Percentiles rank a stretch among this genome's conserved stretches.
phyloP scores from a whole-genome alignment of 1,284 basidiomycete genomes.

The Ustilago lituana region DNA sequence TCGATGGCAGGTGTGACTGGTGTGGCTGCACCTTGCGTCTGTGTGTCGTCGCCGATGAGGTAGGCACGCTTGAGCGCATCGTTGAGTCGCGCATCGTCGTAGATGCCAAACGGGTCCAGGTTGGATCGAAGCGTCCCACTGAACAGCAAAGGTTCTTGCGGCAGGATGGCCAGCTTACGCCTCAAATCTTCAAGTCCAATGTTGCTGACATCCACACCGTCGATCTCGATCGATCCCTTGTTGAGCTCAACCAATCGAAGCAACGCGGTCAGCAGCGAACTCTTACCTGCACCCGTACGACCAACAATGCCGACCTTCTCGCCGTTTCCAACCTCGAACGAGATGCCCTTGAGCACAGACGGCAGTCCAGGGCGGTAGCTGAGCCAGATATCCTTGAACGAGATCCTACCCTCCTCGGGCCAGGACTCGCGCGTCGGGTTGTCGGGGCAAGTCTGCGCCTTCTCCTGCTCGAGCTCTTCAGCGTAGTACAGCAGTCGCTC shows the following conservation, averaged over 20 bases:
- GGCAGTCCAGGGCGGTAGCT: conserved; percentile 71
- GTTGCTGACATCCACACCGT: conserved; percentile 73
- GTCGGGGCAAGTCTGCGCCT: conserved; percentile 53
- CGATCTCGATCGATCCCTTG: conserved; percentile 76
- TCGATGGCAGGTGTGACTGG: conserved; percentile 25
- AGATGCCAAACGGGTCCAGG: conserved; percentile 66
- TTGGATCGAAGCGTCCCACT: conserved; percentile 68
- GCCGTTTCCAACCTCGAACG: conserved; percentile 68
- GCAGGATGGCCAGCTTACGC: conserved; percentile 55
- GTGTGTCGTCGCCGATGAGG: conserved; percentile 55
- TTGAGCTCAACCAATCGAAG: conserved; percentile 78
- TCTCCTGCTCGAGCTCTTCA: conserved; percentile 63
- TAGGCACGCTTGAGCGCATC: conserved; percentile 67
- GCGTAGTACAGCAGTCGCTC: conserved; percentile 67
- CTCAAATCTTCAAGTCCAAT: conserved; percentile 70
- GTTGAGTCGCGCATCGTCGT: conserved; percentile 66
- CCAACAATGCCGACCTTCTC: conserved; percentile 73
- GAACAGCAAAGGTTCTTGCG: conserved; percentile 68
- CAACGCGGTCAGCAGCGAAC: conserved; percentile 76
- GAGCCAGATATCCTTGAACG: conserved; percentile 68
- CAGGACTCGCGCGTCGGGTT: conserved; percentile 56
- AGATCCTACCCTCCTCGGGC: conserved; percentile 65
- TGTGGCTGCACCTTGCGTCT: conserved; percentile 38
- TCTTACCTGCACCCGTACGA: conserved; percentile 73
- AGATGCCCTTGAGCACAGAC: conserved; percentile 70